phyloP scores from a whole-genome alignment of 2,329 filamentous ascomycete species.

The Arthrobotrys megalospora region DNA sequence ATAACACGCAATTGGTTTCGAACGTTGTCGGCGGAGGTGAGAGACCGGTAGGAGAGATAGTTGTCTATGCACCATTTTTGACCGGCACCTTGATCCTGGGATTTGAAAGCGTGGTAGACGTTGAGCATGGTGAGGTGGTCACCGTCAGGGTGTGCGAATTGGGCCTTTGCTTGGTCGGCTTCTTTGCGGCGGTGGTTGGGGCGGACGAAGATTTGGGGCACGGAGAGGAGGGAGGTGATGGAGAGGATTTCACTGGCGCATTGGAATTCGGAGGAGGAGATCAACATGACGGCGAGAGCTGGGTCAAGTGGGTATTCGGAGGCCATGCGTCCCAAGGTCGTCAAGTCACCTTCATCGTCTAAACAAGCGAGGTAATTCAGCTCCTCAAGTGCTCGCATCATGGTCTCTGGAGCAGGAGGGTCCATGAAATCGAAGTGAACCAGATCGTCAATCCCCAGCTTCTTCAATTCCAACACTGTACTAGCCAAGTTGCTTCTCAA shows the following conservation, averaged over 20 bases:
- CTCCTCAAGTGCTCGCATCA: conserved; percentile 98
- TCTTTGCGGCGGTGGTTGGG: conserved; percentile 87
- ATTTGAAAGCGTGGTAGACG: conserved; percentile 97
- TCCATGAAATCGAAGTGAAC: conserved; percentile 99
- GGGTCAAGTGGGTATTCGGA: conserved; percentile 97
- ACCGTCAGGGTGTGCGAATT: conserved; percentile 92
- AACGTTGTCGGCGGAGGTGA: conserved; percentile 94
- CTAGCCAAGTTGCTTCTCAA: conserved; percentile 93
- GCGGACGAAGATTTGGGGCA: conserved; percentile 92
- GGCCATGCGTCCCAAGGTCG: conserved; percentile 84
- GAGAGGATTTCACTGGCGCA: conserved; percentile 99
- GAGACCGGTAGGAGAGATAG: conserved; percentile 88
- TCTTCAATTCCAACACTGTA: conserved; percentile 96
- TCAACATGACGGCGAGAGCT: conserved; percentile 95
- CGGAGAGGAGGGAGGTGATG: conserved; percentile 91
- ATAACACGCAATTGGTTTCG: conserved; percentile 92
- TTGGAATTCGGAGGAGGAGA: conserved; percentile 96
- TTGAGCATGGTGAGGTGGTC: conserved; percentile 97
- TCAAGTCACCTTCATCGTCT: conserved; percentile 93
- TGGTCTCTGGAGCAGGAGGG: conserved; percentile 94
- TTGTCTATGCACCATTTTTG: conserved; percentile 97
- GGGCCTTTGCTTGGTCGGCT: conserved; percentile 96
- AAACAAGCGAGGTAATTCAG: conserved; percentile 97
- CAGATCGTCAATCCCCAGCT: conserved; percentile 93
- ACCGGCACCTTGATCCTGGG: conserved; percentile 71